Evolutionary conservation across 345 rosid species (phyloP), one percentile per base, ranked within the genome.

Genomic region (Heritiera fomes): DNA sequence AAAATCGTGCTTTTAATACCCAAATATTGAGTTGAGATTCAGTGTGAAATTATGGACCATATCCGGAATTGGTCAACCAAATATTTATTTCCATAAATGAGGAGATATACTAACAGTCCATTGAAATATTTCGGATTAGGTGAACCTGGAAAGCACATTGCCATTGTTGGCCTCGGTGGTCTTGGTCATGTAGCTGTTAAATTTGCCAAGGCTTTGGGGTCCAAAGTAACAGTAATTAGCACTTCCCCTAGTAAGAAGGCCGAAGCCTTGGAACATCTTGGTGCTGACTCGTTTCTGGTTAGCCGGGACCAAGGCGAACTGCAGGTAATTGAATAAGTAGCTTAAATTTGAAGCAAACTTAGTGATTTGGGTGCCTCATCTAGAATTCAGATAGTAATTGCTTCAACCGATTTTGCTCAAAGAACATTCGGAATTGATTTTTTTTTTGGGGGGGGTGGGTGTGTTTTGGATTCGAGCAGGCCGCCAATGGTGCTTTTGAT

Each of bases 91-190:
- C n/a, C n/a, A n/a, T n/a, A n/a, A n/a, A n/a, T n/a, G n/a, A n/a
- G n/a, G n/a, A n/a, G n/a, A n/a, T n/a, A n/a, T n/a, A n/a, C n/a
- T n/a, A n/a, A 91, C 17, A 91, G 93, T 78, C 92, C 97, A 0
- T 82, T 93, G 87, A 90, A 69, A 67, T 86, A 87, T 43, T 90
- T 66, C 15, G 88, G 84, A 5, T 76, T 89, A 1, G 85, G 76
- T 1, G 76, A 84, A 67, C 75, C 81, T 2, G 87, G 88, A 2
- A 46, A 64, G 76, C 88, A 85, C 23, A 11, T 87, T 0, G 88
- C 88, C 3, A 77, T 87, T 41, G 91, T 85, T 41, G 88, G 91
- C 17, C 79, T 89, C 1, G 91, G 90, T 47, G 91, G 91, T 8
- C 80, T 87, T 0, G 90, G 91, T 30, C 91, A 89, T 34, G 78